A percentile compares a stretch with the other conserved stretches of the same genome.
These are phyloP conservation scores for Lipomyces spencermartinsiae DNA, from an alignment of 805 yeast species.

Conservation along the genomic window DNA sequence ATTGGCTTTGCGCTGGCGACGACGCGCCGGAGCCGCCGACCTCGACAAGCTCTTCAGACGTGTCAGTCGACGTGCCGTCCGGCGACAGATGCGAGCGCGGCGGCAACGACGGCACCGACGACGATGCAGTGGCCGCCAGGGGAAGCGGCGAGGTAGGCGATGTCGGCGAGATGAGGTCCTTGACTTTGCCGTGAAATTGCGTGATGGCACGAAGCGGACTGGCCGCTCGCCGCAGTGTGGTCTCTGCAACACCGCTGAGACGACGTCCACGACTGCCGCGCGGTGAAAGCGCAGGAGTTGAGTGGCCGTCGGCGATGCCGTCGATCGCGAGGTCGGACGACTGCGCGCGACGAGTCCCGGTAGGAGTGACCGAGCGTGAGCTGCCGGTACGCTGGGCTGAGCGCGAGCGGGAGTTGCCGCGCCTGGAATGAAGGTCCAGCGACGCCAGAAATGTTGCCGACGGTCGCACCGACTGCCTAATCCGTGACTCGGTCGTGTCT, in stretches of 20 bases:
- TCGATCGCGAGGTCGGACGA: neutral
- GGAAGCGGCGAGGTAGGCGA: slow-evolving; percentile 1
- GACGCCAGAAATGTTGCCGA: slow-evolving; percentile 18
- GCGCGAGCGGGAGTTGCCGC: neutral
- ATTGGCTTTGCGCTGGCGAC: slow-evolving; percentile 17
- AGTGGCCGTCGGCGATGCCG: too few species aligned
- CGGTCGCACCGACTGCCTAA: slow-evolving; percentile 3
- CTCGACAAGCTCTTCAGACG: slow-evolving; percentile 31
- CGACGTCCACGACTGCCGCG: slow-evolving; percentile 9
- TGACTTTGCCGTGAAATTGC: slow-evolving; percentile 3
- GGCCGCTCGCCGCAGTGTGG: slow-evolving; percentile 9
- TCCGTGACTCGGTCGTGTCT: slow-evolving; percentile 21
- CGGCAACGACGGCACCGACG: neutral
- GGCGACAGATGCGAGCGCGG: neutral
- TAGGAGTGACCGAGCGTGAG: slow-evolving; percentile 3
- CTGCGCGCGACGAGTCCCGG: neutral
- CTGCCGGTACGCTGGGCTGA: neutral
- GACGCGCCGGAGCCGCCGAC: slow-evolving; percentile 16
- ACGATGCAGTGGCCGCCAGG: neutral
- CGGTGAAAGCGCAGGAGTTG: neutral
- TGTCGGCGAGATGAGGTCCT: neutral
- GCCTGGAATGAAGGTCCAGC: slow-evolving; percentile 6
- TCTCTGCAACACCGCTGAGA: neutral
- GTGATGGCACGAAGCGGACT: slow-evolving; percentile 15
- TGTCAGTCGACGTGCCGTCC: slow-evolving; percentile 13